Evolutionary conservation across 1,284 basidiomycete genomes (phyloP), one percentile per base, ranked within the genome.

Genomic region (Trichosporon sp.): DNA sequence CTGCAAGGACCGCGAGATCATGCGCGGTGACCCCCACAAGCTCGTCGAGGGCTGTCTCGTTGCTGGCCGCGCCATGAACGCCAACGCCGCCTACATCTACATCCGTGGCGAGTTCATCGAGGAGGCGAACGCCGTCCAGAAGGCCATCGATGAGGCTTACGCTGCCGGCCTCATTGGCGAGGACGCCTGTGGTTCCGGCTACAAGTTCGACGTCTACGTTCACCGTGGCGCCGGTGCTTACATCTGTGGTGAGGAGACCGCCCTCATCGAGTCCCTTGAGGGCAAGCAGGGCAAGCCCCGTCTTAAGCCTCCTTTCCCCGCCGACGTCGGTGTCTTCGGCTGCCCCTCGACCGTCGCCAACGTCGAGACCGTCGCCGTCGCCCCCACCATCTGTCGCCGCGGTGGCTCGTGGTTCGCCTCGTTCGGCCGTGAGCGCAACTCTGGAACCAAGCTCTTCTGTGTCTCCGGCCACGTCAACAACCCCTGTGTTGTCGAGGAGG

Each of bases 281-380:
- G 87, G 96, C 51, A 99, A 98, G 85, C 96, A 98, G 85, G 96
- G 96, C 58, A 98, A 98, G 84, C 96, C 96, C 2, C 88, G 96
- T 74, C 87, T 99, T 77, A 99, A 99, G 87, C 96, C 96, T n/a
- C 97, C 96, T 58, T 99, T 98, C 90, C 96, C 96, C 15, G 96
- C 96, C 72, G 95, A 98, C 75, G 95, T 98, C 64, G 95, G 95
- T 70, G 86, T 98, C 56, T 99, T 98, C 79, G 95, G 95, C 9
- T 98, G 94, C 84, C 95, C 95, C 0, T 92, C 93, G 1, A 98
- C 97, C 9, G 96, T 99, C 62, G 95, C 96, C 67, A 98, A 99
- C 80, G 95, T 99, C 70, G 97, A 98, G 86, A 99, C 96, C 6
- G 93, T 99, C 70, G 91, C 96, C 35, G 96, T 98, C 53, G 93